Conservation (phyloP, 805 yeast species). For the Candida railenensis region DNA sequence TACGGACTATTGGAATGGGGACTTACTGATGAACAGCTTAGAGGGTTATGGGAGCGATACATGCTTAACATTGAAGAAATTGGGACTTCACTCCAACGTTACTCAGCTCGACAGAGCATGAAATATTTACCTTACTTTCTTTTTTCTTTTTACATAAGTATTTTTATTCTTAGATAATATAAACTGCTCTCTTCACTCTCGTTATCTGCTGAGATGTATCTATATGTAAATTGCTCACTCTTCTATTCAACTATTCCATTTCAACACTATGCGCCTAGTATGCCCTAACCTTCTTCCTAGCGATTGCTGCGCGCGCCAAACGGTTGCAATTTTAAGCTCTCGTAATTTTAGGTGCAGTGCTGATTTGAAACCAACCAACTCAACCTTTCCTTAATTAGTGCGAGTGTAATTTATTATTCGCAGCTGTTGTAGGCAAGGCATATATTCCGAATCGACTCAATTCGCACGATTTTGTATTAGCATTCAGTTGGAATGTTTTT, state of each 20-base stretch:
- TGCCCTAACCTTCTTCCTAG: too few relatives aligned
- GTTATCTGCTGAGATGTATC: too few relatives aligned
- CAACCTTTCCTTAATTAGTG: neutral
- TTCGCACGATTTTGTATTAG: neutral
- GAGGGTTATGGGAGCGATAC: conserved; percentile 95
- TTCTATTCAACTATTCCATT: too few relatives aligned
- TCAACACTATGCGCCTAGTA: too few relatives aligned
- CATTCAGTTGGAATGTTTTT: neutral
- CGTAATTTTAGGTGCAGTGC: neutral
- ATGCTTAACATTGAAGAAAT: conserved; percentile 70
- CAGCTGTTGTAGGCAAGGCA: conserved; percentile 6
- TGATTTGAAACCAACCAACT: neutral
- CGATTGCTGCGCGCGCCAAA: too few relatives aligned
- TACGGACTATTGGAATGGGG: conserved; percentile 97
- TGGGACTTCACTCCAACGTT: conserved; percentile 65
- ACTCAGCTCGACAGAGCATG: conserved; percentile 73
- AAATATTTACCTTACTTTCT: too few relatives aligned
- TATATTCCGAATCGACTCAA: neutral
- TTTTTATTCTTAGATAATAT: too few relatives aligned
- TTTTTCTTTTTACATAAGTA: too few relatives aligned
- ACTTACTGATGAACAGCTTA: conserved; percentile 72
- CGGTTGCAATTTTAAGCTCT: neutral
- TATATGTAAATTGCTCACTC: too few relatives aligned
- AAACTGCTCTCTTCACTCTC: too few relatives aligned
- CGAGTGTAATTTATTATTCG: neutral